Evolutionary conservation across 495 filamentous ascomycete species (phyloP), one percentile per base, ranked within the genome.

Genomic region (Aspergillus steynii): DNA sequence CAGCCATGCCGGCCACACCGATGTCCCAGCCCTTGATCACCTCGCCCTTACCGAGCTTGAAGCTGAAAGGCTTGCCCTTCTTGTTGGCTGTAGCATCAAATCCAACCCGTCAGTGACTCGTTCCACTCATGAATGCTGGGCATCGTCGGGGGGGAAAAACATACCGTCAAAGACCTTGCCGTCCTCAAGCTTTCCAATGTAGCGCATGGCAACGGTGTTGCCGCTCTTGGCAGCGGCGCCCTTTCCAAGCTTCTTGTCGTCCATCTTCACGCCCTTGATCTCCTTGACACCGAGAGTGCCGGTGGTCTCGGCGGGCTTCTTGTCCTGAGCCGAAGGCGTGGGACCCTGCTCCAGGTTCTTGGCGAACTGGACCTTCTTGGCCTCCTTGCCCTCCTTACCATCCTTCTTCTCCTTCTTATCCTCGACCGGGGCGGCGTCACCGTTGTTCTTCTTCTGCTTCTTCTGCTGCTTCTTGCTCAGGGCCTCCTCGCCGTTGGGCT

Each of bases 21-120:
- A 97, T 86, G 72, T 99, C 96, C 95, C 94, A 97, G 65, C 95
- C 95, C 84, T 96, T 93, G 80, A 99, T 98, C 65, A 99, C 95
- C 71, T 97, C 91, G 60, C 93, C 93, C 72, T 85, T 85, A 64
- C 96, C 95, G 53, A 96, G 83, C 77, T 91, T 94, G 87, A 98
- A 97, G 66, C 81, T 83, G 80, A 99, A 99, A 25, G 96, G 93
- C 78, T 93, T 90, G 65, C 95, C 95, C 80, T 94, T 96, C 83
- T 96, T 98, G 84, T 98, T 98, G 65, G 91, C 89, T 93, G 61
- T 59, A 69, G 37, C 1, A 52, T 48, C 31, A 56, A n/a, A 42
- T 31, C 15, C 28, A 14, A 53, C 6, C 27, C 9, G 55, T 66
- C 59, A 55, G 62, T 46, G 10, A 8, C 56, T 12, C 52, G 2